Percentiles rank a stretch among this genome's conserved stretches.
phyloP scores from a whole-genome alignment of 139 green algal species.

The Gonium pectorale region DNA sequence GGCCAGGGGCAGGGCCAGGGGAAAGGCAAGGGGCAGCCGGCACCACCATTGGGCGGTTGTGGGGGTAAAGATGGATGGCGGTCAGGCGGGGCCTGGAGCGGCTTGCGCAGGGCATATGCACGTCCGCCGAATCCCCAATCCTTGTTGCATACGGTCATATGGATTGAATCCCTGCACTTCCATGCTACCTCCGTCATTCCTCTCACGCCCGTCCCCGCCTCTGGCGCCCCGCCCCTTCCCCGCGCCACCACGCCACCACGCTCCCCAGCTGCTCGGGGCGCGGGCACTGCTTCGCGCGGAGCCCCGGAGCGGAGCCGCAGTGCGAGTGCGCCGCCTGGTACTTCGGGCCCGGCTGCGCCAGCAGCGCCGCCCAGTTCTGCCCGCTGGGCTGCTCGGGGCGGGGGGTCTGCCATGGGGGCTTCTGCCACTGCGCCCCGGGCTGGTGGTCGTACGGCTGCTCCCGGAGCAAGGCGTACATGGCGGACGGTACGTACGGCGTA shows the following conservation, averaged over 20 bases:
- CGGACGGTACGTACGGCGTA: neutral
- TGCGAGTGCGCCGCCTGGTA: neutral
- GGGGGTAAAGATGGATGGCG: too few species aligned
- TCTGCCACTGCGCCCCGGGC: constrained; percentile 44
- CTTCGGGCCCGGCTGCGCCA: neutral
- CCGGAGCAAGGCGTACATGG: constrained; percentile 16
- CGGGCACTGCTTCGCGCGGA: neutral
- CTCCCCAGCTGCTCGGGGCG: neutral
- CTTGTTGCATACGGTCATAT: too few species aligned
- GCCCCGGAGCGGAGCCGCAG: neutral
- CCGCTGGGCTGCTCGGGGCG: neutral
- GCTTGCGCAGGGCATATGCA: too few species aligned
- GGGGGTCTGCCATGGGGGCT: constrained; percentile 37
- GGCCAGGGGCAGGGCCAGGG: too few species aligned
- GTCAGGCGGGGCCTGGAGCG: too few species aligned
- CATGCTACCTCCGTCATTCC: too few species aligned
- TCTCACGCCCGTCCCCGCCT: too few species aligned
- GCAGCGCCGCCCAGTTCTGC: neutral
- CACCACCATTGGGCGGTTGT: too few species aligned
- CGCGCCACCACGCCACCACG: too few species aligned
- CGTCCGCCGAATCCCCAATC: too few species aligned
- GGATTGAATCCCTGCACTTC: too few species aligned
- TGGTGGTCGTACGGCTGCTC: constrained; percentile 47
- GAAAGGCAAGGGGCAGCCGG: too few species aligned
- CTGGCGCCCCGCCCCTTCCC: neutral